A percentile compares a stretch with the other conserved stretches of the same genome.
These are phyloP conservation scores for Colletotrichum graminicola DNA, from an alignment of 2,329 filamentous ascomycete genomes.

Conservation along the genomic window DNA sequence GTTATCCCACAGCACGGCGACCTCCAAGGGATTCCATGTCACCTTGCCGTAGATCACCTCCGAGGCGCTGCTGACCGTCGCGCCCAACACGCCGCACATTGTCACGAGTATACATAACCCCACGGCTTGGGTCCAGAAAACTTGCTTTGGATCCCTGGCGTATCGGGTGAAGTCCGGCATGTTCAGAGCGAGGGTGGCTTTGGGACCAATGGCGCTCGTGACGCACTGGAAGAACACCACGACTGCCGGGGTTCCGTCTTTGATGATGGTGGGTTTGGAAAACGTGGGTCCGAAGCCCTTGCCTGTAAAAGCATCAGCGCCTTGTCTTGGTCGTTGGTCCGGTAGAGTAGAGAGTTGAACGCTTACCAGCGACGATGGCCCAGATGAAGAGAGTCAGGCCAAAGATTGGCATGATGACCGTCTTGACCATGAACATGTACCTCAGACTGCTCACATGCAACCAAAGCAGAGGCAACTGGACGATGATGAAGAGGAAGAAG, in stretches of 20 bases:
- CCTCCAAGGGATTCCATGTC: slow-evolving; percentile 49
- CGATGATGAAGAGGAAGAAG: slow-evolving; percentile 48
- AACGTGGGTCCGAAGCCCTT: slow-evolving; percentile 44
- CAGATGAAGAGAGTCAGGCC: slow-evolving; percentile 45
- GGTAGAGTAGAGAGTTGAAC: rapidly evolving
- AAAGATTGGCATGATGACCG: slow-evolving; percentile 43
- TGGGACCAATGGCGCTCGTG: slow-evolving; percentile 44
- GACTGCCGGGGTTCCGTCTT: slow-evolving; percentile 41
- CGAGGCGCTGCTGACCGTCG: slow-evolving; percentile 56
- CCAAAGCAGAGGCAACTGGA: slow-evolving; percentile 46
- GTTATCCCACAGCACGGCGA: slow-evolving; percentile 46
- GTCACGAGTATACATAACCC: slow-evolving; percentile 39
- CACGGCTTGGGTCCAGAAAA: slow-evolving; percentile 43
- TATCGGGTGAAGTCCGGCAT: slow-evolving; percentile 44
- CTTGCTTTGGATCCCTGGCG: slow-evolving; percentile 40
- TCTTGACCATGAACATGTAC: slow-evolving; percentile 45
- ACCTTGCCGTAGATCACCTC: slow-evolving; percentile 45
- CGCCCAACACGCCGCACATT: slow-evolving; percentile 60
- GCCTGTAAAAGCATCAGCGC: slow-evolving; percentile 5
- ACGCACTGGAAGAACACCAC: slow-evolving; percentile 44
- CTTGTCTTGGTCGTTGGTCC: too few species aligned
- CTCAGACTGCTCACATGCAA: slow-evolving; percentile 32
- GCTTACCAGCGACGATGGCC: slow-evolving; percentile 39
- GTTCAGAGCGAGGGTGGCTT: slow-evolving; percentile 43
- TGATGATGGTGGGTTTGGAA: slow-evolving; percentile 40